Base-by-base conservation (phyloP, 148 eudicot species). In the Nepenthes gracilis region DNA sequence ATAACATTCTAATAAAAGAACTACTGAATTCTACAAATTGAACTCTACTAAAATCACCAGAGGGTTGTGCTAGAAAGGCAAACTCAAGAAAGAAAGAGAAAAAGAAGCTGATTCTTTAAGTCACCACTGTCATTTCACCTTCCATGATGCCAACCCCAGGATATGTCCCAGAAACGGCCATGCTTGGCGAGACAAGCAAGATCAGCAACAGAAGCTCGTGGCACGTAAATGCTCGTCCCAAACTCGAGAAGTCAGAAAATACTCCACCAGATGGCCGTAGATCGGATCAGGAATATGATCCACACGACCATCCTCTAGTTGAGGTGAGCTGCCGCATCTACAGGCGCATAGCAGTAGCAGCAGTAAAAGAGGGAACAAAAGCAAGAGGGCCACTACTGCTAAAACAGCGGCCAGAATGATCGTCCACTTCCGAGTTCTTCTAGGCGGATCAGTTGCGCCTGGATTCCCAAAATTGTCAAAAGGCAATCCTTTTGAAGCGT, bases 371-470 rank as follows among this genome's bases (percentile, higher is more conserved):
- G 11, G 1, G 8, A 45, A 45, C 8, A 45, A 11, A 45, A 45
- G 0, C 48, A 45, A 45, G 11, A 45, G 48, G 6, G 8, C 48
- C 6, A 11, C 48, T 45, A 6, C 48, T 5, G 8, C 48, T 5
- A 45, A 11, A 45, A 45, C 48, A 45, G 48, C 48, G 11, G 11
- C 48, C 48, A 45, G 11, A 45, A 45, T 45, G 48, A 45, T 45
- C 11, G 11, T 45, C 8, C 11, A 1, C 11, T 45, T 45, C 8
- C 11, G 48, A 11, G 8, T 6, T 11, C 11, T 45, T 45, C 48
- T 45, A 5, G 48, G 48, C 34, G 69, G 78, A 35, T 83, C 56
- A 11, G 12, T 11, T 5, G 48, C 48, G 1, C 8, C 11, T 45
- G 48, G 48, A 45, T 5, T 6, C 48, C 48, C 48, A 11, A 45